Conservation (phyloP, 2,329 filamentous ascomycete genomes). For the Cladobotryum mycophilum region DNA sequence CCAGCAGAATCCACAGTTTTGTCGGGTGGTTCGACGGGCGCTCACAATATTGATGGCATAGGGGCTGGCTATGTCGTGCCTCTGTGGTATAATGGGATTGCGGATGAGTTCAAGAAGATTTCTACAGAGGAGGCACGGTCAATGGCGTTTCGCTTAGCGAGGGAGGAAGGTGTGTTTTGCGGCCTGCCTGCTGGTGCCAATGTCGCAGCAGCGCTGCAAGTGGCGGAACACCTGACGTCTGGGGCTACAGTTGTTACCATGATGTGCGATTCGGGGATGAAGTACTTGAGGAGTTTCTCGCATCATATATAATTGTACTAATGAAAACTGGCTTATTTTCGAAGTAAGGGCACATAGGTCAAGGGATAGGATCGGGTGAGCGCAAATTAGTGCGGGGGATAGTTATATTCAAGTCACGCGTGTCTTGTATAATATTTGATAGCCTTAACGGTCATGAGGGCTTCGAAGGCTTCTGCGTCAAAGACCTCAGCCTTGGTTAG, state of each 20-base stretch:
- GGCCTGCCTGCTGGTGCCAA: constrained; percentile 4
- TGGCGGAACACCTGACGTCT: constrained; percentile 1
- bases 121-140: constrained; percentile 1
- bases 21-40: constrained; percentile 2
- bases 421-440: no score
- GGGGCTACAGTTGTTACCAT: constrained; percentile 5
- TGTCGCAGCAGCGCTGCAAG: constrained; percentile 1
- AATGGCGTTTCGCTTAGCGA: constrained; percentile 1
- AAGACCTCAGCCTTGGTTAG: no score
- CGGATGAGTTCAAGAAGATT: constrained; percentile 1
- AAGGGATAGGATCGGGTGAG: no score
- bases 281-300: constrained; percentile 4
- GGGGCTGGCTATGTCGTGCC: constrained; percentile 6
- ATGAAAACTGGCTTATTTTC: no score
- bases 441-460: no score
- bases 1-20: constrained; percentile 5
- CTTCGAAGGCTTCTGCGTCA: no score
- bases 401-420: no score
- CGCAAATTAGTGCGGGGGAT: no score
- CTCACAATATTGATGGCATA: constrained; percentile 5
- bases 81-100: constrained; percentile 3
- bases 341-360: no score
- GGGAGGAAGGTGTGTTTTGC: constrained; percentile 5
- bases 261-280: constrained; percentile 8
- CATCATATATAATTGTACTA: background rate